Conservation (phyloP, 805 yeast species). For the Millerozyma miso region DNA sequence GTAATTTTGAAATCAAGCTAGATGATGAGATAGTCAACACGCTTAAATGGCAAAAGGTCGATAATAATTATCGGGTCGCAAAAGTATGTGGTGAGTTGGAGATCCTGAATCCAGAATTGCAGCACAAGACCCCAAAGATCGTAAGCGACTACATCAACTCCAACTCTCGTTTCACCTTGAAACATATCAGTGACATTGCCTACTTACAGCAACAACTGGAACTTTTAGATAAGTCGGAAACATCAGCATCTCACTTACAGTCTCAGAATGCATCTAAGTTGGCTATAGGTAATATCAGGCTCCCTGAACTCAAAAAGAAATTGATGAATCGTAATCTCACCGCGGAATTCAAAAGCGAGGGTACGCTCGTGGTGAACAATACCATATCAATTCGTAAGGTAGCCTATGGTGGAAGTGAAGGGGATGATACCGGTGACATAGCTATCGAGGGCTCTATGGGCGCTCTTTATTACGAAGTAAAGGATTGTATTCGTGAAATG, state of each 20-base stretch:
- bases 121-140: conserved; percentile 15
- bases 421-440: conserved; percentile 71
- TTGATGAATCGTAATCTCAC: conserved; percentile 54
- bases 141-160: conserved; percentile 26
- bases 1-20: conserved; percentile 56
- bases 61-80: conserved; percentile 78
- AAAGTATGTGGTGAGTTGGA: conserved; percentile 71
- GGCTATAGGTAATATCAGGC: conserved; percentile 83
- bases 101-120: conserved; percentile 18
- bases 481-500: conserved; percentile 67
- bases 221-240: conserved; percentile 1
- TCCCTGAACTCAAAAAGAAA: conserved; percentile 72
- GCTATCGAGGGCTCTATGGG: conserved; percentile 79
- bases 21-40: conserved; percentile 59
- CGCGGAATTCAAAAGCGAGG: conserved; percentile 92
- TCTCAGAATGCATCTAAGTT: conserved; percentile 34
- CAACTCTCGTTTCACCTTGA: conserved; percentile 28
- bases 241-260: conserved; percentile 1
- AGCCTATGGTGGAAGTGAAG: conserved; percentile 29
- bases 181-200: conserved; percentile 16
- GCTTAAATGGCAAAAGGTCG: conserved; percentile 79
- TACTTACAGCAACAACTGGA: conserved; percentile 10
- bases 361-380: conserved; percentile 82
- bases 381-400: conserved; percentile 71
- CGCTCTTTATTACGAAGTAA: conserved; percentile 70